Conservation (phyloP, 257 asterid species). For the Fraxinus quadrangulata region DNA sequence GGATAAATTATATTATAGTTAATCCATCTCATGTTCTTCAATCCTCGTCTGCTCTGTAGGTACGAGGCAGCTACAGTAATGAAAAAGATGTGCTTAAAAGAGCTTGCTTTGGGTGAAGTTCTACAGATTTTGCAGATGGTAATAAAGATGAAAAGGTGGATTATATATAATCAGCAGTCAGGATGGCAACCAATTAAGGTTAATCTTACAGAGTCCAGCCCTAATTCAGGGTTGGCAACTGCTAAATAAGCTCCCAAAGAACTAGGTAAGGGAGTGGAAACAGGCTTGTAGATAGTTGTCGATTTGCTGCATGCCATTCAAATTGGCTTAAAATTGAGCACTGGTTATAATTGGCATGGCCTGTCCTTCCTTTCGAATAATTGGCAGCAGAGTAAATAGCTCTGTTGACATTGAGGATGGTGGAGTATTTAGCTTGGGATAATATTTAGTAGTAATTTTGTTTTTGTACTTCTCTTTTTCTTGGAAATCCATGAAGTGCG, state of each 20-base stretch:
- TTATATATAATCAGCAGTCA: conserved; percentile 59
- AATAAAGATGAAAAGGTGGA: conserved; percentile 75
- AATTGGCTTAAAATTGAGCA: conserved; percentile 29
- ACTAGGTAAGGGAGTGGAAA: conserved; percentile 41
- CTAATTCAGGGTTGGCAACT: conserved; percentile 68
- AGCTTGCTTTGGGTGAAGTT: conserved; percentile 68
- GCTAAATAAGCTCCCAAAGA: conserved; percentile 41
- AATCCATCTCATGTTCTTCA: conserved; percentile 21
- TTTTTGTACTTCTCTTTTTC: conserved; percentile 21
- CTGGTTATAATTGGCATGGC: conserved; percentile 34
- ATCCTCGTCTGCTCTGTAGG: conserved; percentile 47
- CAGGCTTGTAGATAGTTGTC: conserved; percentile 29
- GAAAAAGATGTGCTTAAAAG: conserved; percentile 56
- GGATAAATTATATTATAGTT: conserved; percentile 6
- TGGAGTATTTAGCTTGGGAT: conserved; percentile 29
- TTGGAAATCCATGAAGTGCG: conserved; percentile 25
- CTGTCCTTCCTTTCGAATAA: conserved; percentile 37
- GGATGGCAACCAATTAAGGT: conserved; percentile 90
- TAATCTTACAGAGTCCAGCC: conserved; percentile 65
- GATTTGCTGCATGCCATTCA: conserved; percentile 20
- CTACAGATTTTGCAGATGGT: conserved; percentile 87
- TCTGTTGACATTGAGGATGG: background rate
- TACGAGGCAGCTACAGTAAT: conserved; percentile 56
- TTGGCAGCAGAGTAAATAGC: conserved; percentile 33
- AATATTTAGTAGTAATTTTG: conserved; percentile 30